These are phyloP conservation scores for Tuber calosporum DNA, from an alignment of 495 filamentous ascomycete genomes.

Conservation along the genomic window DNA sequence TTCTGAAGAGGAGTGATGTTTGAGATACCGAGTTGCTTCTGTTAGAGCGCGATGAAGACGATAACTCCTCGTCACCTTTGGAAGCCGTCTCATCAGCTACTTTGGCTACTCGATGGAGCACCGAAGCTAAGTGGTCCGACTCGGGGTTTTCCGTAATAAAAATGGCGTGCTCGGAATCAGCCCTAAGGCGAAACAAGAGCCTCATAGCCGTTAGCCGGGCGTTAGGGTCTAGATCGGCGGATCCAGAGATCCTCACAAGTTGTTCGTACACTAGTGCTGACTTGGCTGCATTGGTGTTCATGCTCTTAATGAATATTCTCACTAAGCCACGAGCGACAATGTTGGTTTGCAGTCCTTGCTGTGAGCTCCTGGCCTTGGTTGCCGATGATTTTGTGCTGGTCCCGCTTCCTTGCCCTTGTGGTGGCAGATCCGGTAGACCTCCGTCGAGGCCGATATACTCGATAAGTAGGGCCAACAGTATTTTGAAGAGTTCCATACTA, in stretches of 20 bases:
- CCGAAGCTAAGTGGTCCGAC: constrained; percentile 61
- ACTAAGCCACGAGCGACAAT: constrained; percentile 54
- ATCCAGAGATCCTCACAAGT: constrained; percentile 55
- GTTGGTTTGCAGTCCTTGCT: constrained; percentile 45
- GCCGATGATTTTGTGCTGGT: constrained; percentile 29
- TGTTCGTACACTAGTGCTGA: constrained; percentile 49
- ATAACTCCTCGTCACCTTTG: constrained; percentile 27
- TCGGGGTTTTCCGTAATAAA: constrained; percentile 60
- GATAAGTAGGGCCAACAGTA: constrained; percentile 49
- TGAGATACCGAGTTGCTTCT: constrained; percentile 37
- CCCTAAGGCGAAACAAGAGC: constrained; percentile 73
- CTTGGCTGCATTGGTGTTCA: constrained; percentile 52
- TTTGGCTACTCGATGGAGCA: constrained; percentile 58
- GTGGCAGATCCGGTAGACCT: constrained; percentile 2
- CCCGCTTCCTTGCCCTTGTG: constrained; percentile 9
- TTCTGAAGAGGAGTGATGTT: constrained; percentile 29
- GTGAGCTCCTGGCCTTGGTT: constrained; percentile 21
- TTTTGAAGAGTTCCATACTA: constrained; percentile 49
- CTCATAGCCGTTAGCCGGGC: constrained; percentile 75
- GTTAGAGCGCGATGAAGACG: constrained; percentile 33
- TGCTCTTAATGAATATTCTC: constrained; percentile 55
- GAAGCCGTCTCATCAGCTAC: constrained; percentile 35
- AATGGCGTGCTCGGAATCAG: constrained; percentile 66
- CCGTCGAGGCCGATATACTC: constrained; percentile 33
- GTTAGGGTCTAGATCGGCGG: constrained; percentile 52